Evolutionary conservation across 495 filamentous ascomycete species (phyloP).

Genomic region (Tuber calosporum): DNA sequence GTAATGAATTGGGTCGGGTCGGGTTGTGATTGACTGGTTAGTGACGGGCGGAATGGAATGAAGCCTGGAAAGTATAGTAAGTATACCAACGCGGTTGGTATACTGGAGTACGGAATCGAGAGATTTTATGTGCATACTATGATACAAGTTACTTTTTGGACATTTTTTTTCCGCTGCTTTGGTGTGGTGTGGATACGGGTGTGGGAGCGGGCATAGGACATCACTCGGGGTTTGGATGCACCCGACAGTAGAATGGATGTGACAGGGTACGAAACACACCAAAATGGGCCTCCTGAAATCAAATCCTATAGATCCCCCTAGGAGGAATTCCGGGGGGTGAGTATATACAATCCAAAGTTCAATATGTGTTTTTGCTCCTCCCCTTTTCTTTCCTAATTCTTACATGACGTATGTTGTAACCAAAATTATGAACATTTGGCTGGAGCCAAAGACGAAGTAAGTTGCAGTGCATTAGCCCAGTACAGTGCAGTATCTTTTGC

Average conservation of each 20-base stretch:
- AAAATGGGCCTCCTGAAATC: too few species aligned
- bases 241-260: too few species aligned
- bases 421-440: too few species aligned
- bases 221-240: not conserved
- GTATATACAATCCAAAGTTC: not conserved
- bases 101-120: not conserved
- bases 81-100: not conserved
- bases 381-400: too few species aligned
- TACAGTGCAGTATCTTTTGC: too few species aligned
- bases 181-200: not conserved
- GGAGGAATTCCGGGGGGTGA: not conserved
- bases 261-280: too few species aligned
- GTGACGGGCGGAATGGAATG: not conserved
- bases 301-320: not conserved
- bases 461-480: too few species aligned
- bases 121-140: conserved; percentile 12
- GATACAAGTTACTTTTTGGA: not conserved
- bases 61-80: not conserved
- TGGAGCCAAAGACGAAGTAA: too few species aligned
- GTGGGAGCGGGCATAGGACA: not conserved
- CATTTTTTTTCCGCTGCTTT: not conserved
- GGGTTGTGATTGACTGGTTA: not conserved
- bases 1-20: not conserved
- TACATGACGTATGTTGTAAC: too few species aligned
- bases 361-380: too few species aligned